Evolutionary conservation across 495 filamentous ascomycete genomes (phyloP), one percentile per base, ranked within the genome.

Genomic region (Rhypophila decipiens): DNA sequence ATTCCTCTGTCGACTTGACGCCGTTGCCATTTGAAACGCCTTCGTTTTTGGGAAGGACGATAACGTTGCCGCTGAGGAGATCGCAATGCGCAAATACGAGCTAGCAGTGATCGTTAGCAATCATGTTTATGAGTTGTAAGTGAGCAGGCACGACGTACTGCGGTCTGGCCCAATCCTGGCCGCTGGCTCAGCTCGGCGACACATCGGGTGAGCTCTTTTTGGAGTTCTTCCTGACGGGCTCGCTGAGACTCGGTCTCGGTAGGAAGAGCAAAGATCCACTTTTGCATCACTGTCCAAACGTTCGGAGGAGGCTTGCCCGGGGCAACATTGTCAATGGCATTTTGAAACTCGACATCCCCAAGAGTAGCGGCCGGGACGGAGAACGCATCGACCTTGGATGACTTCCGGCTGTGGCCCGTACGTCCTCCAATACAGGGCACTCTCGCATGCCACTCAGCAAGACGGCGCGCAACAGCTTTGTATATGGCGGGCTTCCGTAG

Each of bases 31-130:
- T 55, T 62, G 23, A 68, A 46, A 34, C 55, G 52, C 34, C 50
- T 58, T 12, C 60, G 46, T 12, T 39, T 51, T 11, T 64, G 20
- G 86, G 86, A n/a, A 81, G 70, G 40, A 95, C 77, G 51, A 99
- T 96, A 45, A 99, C 87, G 61, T 99, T 99, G 43, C 90, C 93
- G 62, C 83, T 87, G 8, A 99, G 77, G 13, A 99, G 78, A 67
- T 99, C 93, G 70, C 90, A 94, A 68, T 99, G 93, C 24, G 85
- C 86, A 71, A 97, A 96, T 19, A 99, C 80, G 47, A 91, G 74
- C 86, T 90, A 61, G n/a, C n/a, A n/a, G 17, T 18, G 20, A 37
- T 49, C 11, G 46, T 70, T 59, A 67, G 61, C 48, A 34, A 19
- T 8, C 12, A 12, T 22, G 2, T 27, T n/a, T 21, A 3, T 12